These are phyloP conservation scores for Backusella tuberculispora DNA, from an alignment of 192 early-diverging fungal species.

Conservation along the genomic window DNA sequence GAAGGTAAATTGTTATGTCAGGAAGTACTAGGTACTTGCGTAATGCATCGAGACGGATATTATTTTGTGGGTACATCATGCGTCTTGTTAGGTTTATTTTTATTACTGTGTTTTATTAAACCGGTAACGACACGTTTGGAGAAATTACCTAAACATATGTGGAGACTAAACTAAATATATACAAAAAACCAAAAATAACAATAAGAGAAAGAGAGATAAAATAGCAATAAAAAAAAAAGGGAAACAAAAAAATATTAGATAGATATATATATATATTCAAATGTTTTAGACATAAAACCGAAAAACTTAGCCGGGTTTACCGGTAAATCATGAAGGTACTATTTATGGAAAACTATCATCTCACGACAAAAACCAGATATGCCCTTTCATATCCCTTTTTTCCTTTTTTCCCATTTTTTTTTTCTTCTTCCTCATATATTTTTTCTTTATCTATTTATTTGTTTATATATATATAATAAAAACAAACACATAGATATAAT, in stretches of 20 bases:
- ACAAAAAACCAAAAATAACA: neutral
- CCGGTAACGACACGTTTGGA: slow-evolving; percentile 66
- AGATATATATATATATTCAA: too few relatives aligned
- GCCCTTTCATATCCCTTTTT: neutral
- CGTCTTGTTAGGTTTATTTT: slow-evolving; percentile 62
- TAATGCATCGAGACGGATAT: slow-evolving; percentile 86
- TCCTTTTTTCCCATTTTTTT: neutral
- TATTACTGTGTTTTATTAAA: slow-evolving; percentile 62
- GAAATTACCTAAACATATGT: slow-evolving; percentile 39
- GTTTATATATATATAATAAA: neutral
- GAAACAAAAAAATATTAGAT: too few relatives aligned
- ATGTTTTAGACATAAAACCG: too few relatives aligned
- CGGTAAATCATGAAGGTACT: neutral
- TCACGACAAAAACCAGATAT: neutral
- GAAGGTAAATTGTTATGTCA: neutral
- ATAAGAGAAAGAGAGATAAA: neutral
- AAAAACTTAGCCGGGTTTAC: neutral
- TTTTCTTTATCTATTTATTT: neutral
- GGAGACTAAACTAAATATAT: slow-evolving; percentile 23
- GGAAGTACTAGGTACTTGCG: neutral
- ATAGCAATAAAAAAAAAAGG: too few relatives aligned
- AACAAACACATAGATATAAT: too few relatives aligned
- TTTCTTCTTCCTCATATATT: too few relatives aligned
- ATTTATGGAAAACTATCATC: neutral
- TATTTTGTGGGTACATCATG: slow-evolving; percentile 77